Percentiles rank a stretch among this genome's conserved stretches.
These are phyloP conservation scores for Salvia hispanica DNA, from an alignment of 257 asterid genomes.

Conservation along the genomic window DNA sequence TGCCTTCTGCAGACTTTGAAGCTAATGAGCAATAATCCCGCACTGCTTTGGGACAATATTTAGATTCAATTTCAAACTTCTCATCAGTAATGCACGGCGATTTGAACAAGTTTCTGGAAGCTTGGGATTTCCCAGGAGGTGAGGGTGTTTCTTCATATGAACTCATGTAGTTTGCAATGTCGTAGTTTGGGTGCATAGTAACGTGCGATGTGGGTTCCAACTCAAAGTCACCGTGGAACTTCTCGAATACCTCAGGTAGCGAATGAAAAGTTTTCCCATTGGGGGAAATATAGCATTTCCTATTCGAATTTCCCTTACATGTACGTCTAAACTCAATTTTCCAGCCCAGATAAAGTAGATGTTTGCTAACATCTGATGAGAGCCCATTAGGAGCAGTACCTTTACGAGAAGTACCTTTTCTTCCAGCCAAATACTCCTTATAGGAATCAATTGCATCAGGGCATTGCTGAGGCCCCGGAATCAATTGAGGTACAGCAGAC, in stretches of 20 bases:
- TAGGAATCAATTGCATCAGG: slow-evolving; percentile 48
- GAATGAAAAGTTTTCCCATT: slow-evolving; percentile 41
- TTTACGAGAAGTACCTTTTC: background rate
- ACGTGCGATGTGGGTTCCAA: slow-evolving; percentile 36
- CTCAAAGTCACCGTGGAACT: slow-evolving; percentile 8
- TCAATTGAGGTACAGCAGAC: slow-evolving; percentile 41
- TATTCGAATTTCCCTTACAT: background rate
- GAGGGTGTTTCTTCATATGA: slow-evolving; percentile 29
- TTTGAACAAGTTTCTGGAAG: slow-evolving; percentile 37
- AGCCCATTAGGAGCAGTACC: background rate
- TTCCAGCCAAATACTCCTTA: slow-evolving; percentile 12
- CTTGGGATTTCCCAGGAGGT: slow-evolving; percentile 35
- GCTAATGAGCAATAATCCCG: slow-evolving; percentile 34
- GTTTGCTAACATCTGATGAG: slow-evolving; percentile 39
- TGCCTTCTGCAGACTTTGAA: background rate
- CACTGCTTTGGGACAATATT: slow-evolving; percentile 64
- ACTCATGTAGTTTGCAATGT: slow-evolving; percentile 10
- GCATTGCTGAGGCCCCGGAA: slow-evolving; percentile 44
- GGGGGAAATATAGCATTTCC: slow-evolving; percentile 57
- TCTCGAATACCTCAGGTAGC: slow-evolving; percentile 36
- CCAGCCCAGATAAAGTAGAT: slow-evolving; percentile 71
- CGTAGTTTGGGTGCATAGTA: slow-evolving; percentile 18
- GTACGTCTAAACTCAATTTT: slow-evolving; percentile 37
- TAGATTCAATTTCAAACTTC: slow-evolving; percentile 37
- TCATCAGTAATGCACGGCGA: slow-evolving; percentile 17